Evolutionary conservation across 371 early-diverging fungal species (phyloP).

Genomic region (Enteropsectra breve): DNA sequence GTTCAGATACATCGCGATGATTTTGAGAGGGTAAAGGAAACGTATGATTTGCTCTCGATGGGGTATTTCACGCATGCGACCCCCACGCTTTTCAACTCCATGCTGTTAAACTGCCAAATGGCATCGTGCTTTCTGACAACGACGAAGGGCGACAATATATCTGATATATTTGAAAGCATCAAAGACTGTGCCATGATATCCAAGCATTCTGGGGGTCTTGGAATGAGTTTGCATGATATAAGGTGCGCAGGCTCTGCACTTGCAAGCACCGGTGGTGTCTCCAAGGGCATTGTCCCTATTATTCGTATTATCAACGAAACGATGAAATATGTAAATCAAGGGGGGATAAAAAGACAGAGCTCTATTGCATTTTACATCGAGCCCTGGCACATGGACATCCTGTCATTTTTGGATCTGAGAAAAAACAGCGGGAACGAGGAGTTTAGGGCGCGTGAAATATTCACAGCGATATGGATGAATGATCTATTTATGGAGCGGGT

Average conservation of each 20-base stretch:
- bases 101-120: conserved; percentile 83
- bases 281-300: conserved; percentile 94
- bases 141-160: conserved; percentile 74
- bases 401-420: conserved; percentile 87
- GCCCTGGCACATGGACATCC: conserved; percentile 96
- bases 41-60: conserved; percentile 83
- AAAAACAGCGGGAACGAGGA: conserved; percentile 98
- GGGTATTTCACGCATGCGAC: conserved; percentile 93
- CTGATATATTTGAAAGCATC: conserved; percentile 91
- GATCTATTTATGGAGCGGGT: conserved; percentile 98
- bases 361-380: conserved; percentile 95
- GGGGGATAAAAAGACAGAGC: conserved; percentile 95
- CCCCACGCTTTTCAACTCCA: conserved; percentile 93
- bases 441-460: conserved; percentile 84
- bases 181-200: conserved; percentile 90
- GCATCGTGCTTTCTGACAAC: conserved; percentile 86
- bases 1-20: conserved; percentile 89
- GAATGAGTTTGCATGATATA: conserved; percentile 80
- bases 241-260: conserved; percentile 84
- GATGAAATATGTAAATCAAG: conserved; percentile 93
- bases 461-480: conserved; percentile 93
- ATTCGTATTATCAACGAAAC: conserved; percentile 92
- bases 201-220: conserved; percentile 94
- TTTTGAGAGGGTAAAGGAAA: conserved; percentile 79
- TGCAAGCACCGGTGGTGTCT: conserved; percentile 80